Conservation (phyloP, 1,139 yeast genomes). For the Debaryomyces udenii region DNA sequence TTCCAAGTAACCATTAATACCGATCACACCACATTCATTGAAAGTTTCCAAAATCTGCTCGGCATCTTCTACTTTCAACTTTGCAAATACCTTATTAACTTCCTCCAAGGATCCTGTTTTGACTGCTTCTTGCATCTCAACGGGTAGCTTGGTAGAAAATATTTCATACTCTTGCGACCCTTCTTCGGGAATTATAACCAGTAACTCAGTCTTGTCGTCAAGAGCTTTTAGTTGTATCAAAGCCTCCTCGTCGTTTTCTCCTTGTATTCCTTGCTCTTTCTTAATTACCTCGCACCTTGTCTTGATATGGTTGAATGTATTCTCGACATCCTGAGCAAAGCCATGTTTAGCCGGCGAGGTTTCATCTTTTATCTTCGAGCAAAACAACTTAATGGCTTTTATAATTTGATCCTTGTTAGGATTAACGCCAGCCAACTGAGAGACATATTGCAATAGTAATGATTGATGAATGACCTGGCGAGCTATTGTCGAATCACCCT, state of each 20-base stretch:
- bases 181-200: constrained; percentile 69
- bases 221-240: constrained; percentile 85
- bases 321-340: constrained; percentile 71
- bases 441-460: constrained; percentile 73
- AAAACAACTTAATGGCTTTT: constrained; percentile 68
- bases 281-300: constrained; percentile 70
- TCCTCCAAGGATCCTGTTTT: constrained; percentile 70
- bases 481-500: constrained; percentile 54
- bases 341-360: constrained; percentile 65
- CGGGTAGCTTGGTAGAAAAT: constrained; percentile 58
- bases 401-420: constrained; percentile 38
- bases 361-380: constrained; percentile 59
- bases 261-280: constrained; percentile 42
- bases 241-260: constrained; percentile 56
- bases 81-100: constrained; percentile 81
- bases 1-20: constrained; percentile 75
- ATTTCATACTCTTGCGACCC: constrained; percentile 56
- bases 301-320: constrained; percentile 72
- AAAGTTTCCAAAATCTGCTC: constrained; percentile 74
- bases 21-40: constrained; percentile 81
- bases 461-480: constrained; percentile 78
- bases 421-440: constrained; percentile 56
- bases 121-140: constrained; percentile 75
- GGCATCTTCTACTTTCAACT: constrained; percentile 77
- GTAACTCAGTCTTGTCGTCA: constrained; percentile 79